Evolutionary conservation across 805 yeast species (phyloP), one percentile per base, ranked within the genome.

Genomic region (Wickerhamomyces queroliae): DNA sequence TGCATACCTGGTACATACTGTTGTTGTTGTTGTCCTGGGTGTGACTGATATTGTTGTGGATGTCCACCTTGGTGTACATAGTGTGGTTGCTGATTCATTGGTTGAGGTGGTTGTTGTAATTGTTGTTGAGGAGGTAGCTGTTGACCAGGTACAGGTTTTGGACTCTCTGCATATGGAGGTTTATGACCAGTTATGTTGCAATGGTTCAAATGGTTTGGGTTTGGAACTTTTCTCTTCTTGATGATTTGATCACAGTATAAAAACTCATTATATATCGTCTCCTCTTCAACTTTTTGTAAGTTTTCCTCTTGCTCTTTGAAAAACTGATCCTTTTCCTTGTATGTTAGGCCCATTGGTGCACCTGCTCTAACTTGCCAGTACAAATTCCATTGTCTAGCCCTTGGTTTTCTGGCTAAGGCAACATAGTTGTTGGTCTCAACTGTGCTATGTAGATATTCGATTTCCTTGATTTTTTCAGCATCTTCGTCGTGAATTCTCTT

Each of bases 401-500:
- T 59, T 23, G 64, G 48, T 5, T 61, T 50, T 39, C 79, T 53
- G 13, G 67, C 65, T 35, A 62, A 62, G 44, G 67, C 66, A 33
- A 74, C 46, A 27, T 70, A 66, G 33, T 65, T 65, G 47, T 72
- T 72, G 17, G 69, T 45, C 23, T 68, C 67, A 22, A 74, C 72
- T 8, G 69, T 59, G 31, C 76, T 75, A 43, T 75, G 80, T 7
- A 64, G 45, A 45, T 70, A 69, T 45, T 74, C 79, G 25, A 74
- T 51, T 44, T 72, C 75, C 40, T 59, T 67, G 18, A 74, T 56
- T 23, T 66, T 58, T 45, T 65, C 51, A 55, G 58, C 32, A 59
- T 56, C 51, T 54, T 58, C 54, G 36, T 39, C 39, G 38, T 55
- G 43, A 40, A 60, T 49, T 61, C 64, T 51, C 41, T 52, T 43